These are phyloP conservation scores for Diaporthe citrichinensis DNA, from an alignment of 2,329 filamentous ascomycete genomes.

Conservation along the genomic window DNA sequence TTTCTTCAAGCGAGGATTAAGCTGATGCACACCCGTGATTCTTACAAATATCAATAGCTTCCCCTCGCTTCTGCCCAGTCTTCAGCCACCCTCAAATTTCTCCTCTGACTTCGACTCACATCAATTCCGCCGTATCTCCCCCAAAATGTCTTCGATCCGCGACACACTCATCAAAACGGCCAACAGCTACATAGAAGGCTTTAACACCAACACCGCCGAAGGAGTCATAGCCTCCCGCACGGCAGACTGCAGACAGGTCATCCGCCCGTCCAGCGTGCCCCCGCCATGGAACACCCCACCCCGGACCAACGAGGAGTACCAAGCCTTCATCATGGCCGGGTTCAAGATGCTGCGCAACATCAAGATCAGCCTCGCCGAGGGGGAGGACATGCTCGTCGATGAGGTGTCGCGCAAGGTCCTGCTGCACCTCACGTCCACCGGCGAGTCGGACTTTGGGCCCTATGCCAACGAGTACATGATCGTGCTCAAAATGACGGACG, in stretches of 20 bases:
- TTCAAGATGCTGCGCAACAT: slow-evolving; percentile 23
- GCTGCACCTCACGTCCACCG: slow-evolving; percentile 44
- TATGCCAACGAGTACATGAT: slow-evolving; percentile 46
- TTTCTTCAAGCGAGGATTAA: background rate
- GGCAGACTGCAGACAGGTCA: slow-evolving; percentile 33
- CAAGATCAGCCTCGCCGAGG: slow-evolving; percentile 20
- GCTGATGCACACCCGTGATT: background rate
- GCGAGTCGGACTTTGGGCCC: slow-evolving; percentile 41
- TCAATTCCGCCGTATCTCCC: background rate
- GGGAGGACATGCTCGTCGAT: slow-evolving; percentile 41
- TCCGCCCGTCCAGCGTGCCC: slow-evolving; percentile 24
- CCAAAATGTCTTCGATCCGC: slow-evolving; percentile 19
- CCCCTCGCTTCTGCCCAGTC: background rate
- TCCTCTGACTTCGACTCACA: background rate
- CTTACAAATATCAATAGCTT: slow-evolving; percentile 3
- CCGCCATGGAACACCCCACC: slow-evolving; percentile 34
- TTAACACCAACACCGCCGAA: slow-evolving; percentile 33
- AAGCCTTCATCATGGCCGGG: slow-evolving; percentile 15
- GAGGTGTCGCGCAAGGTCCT: slow-evolving; percentile 43
- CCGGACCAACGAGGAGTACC: slow-evolving; percentile 32
- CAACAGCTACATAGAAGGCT: slow-evolving; percentile 36
- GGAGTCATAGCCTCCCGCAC: slow-evolving; percentile 34
- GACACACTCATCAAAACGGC: slow-evolving; percentile 27
- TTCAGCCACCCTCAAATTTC: background rate
- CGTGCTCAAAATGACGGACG: slow-evolving; percentile 44